phyloP scores from a whole-genome alignment of 225 moss, liverwort and hornwort species.

The Pseudoscleropodium purum region DNA sequence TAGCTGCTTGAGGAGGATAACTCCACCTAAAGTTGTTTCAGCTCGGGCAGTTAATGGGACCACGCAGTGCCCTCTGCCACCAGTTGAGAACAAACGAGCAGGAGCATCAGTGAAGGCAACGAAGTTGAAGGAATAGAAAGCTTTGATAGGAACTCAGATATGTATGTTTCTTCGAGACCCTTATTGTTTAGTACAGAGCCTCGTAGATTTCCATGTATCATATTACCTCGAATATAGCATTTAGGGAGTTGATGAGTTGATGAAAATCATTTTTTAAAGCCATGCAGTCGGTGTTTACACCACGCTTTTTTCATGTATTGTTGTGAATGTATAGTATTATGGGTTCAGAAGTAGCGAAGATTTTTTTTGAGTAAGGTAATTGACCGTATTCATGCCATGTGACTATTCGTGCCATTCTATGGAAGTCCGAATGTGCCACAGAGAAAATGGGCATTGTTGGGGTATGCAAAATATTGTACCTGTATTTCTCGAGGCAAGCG shows the following conservation, averaged over 20 bases:
- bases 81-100: background rate
- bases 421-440: background rate
- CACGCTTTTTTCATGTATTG: background rate
- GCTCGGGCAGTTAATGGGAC: slow-evolving; percentile 1
- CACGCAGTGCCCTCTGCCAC: background rate
- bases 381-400: background rate
- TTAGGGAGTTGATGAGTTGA: background rate
- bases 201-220: slow-evolving; percentile 15
- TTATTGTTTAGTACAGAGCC: background rate
- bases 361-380: background rate
- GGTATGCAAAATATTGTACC: too few species aligned
- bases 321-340: background rate
- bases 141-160: background rate
- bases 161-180: slow-evolving; percentile 1
- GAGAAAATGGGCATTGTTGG: background rate
- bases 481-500: too few species aligned
- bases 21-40: slow-evolving; percentile 18
- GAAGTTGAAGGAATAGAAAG: slow-evolving; percentile 7
- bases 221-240: background rate
- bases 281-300: background rate
- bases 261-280: background rate
- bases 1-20: slow-evolving; percentile 78
- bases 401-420: background rate
- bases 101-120: background rate
- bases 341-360: background rate